Evolutionary conservation across 306 rosid species (phyloP).

Genomic region (Abrus pulchellus): DNA sequence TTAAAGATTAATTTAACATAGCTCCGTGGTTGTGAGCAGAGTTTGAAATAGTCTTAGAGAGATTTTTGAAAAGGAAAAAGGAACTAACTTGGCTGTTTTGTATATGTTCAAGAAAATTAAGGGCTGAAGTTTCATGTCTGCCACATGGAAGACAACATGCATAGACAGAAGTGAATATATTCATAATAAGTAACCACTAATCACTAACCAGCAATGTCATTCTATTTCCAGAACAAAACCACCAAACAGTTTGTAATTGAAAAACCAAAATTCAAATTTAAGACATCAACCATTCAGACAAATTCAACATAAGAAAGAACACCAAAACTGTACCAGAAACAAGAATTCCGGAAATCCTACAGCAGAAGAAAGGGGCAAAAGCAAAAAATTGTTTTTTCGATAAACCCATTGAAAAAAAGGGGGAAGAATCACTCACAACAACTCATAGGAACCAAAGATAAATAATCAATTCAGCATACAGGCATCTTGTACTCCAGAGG

Average conservation of each 20-base stretch:
- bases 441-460: background rate
- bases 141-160: conserved; percentile 26
- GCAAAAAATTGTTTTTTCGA: background rate
- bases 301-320: background rate
- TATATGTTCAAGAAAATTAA: background rate
- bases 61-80: background rate
- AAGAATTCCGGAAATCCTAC: background rate
- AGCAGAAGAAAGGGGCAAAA: background rate
- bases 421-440: conserved; percentile 7
- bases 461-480: conserved; percentile 22
- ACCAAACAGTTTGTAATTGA: background rate
- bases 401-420: background rate
- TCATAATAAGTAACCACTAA: background rate
- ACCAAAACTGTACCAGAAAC: background rate
- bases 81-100: background rate
- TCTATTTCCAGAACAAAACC: conserved; percentile 27
- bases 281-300: background rate
- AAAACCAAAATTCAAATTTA: background rate
- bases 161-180: background rate
- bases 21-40: background rate
- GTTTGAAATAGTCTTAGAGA: background rate
- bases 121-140: conserved; percentile 24
- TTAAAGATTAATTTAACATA: conserved; percentile 18
- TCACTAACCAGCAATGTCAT: background rate
- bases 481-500: background rate